Evolutionary conservation across 306 rosid genomes (phyloP).

Genomic region (Canavalia ensiformis): DNA sequence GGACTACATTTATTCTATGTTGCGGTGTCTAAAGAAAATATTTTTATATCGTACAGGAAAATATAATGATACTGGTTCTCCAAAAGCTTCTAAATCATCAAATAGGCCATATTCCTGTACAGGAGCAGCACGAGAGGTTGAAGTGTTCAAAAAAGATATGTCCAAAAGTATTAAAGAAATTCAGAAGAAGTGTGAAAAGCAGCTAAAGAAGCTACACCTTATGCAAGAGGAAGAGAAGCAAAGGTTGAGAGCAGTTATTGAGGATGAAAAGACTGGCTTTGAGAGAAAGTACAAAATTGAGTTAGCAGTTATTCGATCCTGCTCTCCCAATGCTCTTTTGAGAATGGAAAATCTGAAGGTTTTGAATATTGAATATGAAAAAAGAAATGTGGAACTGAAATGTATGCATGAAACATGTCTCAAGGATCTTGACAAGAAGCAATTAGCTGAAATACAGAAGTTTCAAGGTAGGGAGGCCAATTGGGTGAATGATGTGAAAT

Average conservation of each 20-base stretch:
- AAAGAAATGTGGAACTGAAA: constrained; percentile 53
- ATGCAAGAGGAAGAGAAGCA: constrained; percentile 53
- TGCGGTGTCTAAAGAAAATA: constrained; percentile 74
- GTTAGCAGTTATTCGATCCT: constrained; percentile 52
- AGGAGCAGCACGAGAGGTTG: constrained; percentile 43
- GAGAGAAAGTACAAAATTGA: constrained; percentile 52
- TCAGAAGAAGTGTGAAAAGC: constrained; percentile 62
- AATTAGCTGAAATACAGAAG: constrained; percentile 52
- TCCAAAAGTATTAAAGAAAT: constrained; percentile 65
- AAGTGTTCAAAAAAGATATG: constrained; percentile 56
- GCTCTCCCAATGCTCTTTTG: constrained; percentile 55
- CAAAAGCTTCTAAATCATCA: constrained; percentile 50
- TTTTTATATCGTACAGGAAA: constrained; percentile 58
- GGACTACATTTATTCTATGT: constrained; percentile 63
- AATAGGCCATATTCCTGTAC: constrained; percentile 40
- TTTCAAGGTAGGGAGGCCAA: constrained; percentile 49
- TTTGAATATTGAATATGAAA: constrained; percentile 50
- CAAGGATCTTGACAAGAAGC: constrained; percentile 57
- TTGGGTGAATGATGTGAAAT: constrained; percentile 63
- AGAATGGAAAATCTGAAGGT: constrained; percentile 57
- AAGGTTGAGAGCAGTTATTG: constrained; percentile 13
- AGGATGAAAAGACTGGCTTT: constrained; percentile 50
- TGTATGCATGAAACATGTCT: constrained; percentile 49
- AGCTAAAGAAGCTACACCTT: constrained; percentile 54
- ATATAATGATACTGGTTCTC: constrained; percentile 42